These are phyloP conservation scores for Rhodotorula sp. DNA, from an alignment of 1,284 basidiomycete genomes.

Conservation along the genomic window DNA sequence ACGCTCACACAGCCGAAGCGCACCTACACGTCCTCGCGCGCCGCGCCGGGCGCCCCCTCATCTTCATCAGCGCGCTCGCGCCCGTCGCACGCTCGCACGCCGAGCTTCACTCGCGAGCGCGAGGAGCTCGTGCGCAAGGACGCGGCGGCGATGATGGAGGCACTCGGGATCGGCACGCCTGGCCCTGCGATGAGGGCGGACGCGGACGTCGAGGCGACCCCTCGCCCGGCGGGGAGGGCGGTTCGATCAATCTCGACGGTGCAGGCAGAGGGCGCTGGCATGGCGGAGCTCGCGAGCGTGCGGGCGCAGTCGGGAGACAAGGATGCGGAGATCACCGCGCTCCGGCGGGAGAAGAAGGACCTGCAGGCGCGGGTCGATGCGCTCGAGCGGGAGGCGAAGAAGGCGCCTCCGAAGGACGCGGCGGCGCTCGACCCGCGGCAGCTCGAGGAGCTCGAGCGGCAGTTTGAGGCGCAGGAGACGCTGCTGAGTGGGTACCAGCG, in stretches of 20 bases:
- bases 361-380: not conserved
- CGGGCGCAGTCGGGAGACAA: slow-evolving; percentile 4
- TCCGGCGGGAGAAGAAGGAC: slow-evolving; percentile 30
- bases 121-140: slow-evolving; percentile 13
- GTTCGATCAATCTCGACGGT: not conserved
- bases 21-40: slow-evolving; percentile 9
- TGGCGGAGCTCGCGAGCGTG: slow-evolving; percentile 9
- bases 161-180: slow-evolving; percentile 6
- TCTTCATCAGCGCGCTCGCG: not conserved
- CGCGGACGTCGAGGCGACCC: slow-evolving; percentile 14
- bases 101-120: slow-evolving; percentile 10
- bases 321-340: slow-evolving; percentile 17
- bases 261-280: not conserved
- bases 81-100: slow-evolving; percentile 7
- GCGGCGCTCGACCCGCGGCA: slow-evolving; percentile 26
- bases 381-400: slow-evolving; percentile 5
- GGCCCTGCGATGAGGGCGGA: no score
- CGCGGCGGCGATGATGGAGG: slow-evolving; percentile 10
- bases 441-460: slow-evolving; percentile 34
- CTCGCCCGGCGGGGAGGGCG: not conserved
- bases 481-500: slow-evolving; percentile 34
- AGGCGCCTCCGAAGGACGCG: not conserved
- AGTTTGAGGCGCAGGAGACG: slow-evolving; percentile 20
- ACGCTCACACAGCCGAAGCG: slow-evolving; percentile 22
- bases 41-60: not conserved